phyloP scores from a whole-genome alignment of 1,284 basidiomycete genomes.

The Schizophyllum amplum region DNA sequence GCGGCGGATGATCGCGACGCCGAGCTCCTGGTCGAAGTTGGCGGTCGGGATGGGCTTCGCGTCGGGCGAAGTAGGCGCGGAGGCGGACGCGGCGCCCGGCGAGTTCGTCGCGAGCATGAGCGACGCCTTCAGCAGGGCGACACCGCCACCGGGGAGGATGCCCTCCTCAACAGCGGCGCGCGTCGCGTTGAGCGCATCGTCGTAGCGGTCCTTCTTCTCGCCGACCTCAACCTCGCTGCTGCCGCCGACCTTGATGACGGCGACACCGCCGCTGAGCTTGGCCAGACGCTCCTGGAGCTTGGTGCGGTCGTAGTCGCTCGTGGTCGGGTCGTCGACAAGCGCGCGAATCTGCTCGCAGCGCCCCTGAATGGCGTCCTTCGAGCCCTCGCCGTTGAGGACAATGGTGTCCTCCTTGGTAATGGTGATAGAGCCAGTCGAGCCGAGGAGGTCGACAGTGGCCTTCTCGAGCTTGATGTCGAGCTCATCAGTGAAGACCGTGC shows the following conservation, averaged over 20 bases:
- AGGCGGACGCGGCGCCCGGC: slow-evolving; percentile 32
- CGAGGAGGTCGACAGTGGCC: slow-evolving; percentile 85
- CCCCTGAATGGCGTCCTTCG: slow-evolving; percentile 78
- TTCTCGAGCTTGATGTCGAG: slow-evolving; percentile 97
- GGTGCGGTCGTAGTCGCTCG: slow-evolving; percentile 89
- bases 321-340: slow-evolving; percentile 77
- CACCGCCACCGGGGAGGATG: slow-evolving; percentile 93
- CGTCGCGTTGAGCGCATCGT: slow-evolving; percentile 95
- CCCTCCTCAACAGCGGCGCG: slow-evolving; percentile 98
- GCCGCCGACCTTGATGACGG: slow-evolving; percentile 97
- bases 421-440: slow-evolving; percentile 86
- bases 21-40: slow-evolving; percentile 98
- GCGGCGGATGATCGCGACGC: slow-evolving; percentile 88
- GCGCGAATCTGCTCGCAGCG: slow-evolving; percentile 95
- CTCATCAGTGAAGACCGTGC: slow-evolving; percentile 97
- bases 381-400: slow-evolving; percentile 87
- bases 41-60: slow-evolving; percentile 62
- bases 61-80: slow-evolving; percentile 41
- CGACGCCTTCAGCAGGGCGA: slow-evolving; percentile 86
- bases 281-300: slow-evolving; percentile 97
- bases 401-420: slow-evolving; percentile 99
- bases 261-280: slow-evolving; percentile 93
- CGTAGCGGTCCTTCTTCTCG: slow-evolving; percentile 99
- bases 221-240: slow-evolving; percentile 93
- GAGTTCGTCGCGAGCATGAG: slow-evolving; percentile 63